Conservation (phyloP, 176 grass and related monocot genomes). For the Oropetium thomaeum region DNA sequence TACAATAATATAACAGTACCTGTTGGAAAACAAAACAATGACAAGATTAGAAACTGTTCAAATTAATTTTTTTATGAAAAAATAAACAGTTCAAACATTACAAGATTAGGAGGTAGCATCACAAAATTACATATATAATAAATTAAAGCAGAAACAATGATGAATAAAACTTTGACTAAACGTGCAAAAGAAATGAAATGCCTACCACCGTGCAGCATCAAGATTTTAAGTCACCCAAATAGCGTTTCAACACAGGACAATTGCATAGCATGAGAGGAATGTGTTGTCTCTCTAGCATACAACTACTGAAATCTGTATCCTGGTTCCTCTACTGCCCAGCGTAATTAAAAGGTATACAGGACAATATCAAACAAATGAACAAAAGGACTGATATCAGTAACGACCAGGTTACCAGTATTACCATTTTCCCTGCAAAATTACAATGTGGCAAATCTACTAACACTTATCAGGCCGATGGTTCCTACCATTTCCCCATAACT, state of each 20-base stretch:
- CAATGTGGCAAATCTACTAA: background rate
- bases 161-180: background rate
- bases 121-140: background rate
- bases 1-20: slow-evolving; percentile 59
- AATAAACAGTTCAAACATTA: too few relatives aligned
- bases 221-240: background rate
- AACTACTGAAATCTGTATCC: background rate
- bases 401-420: background rate
- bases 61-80: too few relatives aligned
- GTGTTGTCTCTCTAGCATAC: background rate
- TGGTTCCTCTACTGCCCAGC: background rate
- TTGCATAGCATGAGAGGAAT: background rate
- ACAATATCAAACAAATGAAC: background rate
- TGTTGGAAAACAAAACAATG: slow-evolving; percentile 26
- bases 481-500: background rate
- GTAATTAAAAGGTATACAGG: background rate
- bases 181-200: background rate
- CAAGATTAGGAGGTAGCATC: background rate
- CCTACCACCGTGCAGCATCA: background rate
- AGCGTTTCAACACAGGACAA: background rate
- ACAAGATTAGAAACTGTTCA: too few relatives aligned
- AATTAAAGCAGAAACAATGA: background rate
- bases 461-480: background rate
- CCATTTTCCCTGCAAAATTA: background rate
- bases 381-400: background rate